A percentile compares a stretch with the other conserved stretches of the same genome.
phyloP scores from a whole-genome alignment of 129 eudicot species.

The Dittrichia graveolens region DNA sequence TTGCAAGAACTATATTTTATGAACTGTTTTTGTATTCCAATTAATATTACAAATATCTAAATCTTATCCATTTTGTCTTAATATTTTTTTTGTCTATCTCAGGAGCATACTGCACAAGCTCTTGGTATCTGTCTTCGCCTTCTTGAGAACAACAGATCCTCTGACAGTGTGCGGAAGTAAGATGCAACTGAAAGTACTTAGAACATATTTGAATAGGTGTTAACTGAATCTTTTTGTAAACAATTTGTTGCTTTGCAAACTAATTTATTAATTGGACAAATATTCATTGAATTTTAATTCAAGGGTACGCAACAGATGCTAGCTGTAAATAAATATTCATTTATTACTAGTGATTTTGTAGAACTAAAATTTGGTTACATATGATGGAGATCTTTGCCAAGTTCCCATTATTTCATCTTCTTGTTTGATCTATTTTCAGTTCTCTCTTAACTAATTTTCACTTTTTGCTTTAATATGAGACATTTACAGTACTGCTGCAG shows the following conservation, averaged over 20 bases:
- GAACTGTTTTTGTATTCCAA: not conserved
- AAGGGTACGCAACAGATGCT: not conserved
- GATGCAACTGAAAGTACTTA: constrained; percentile 34
- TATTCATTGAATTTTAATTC: constrained; percentile 6
- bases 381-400: not conserved
- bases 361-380: not conserved
- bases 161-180: constrained; percentile 97
- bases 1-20: not conserved
- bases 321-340: not conserved
- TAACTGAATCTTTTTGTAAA: not conserved
- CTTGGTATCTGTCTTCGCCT: constrained; percentile 97
- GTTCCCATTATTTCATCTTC: not conserved
- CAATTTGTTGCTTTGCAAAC: not conserved
- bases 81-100: constrained; percentile 28
- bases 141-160: constrained; percentile 88
- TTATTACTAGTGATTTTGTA: not conserved
- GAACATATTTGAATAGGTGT: constrained; percentile 7
- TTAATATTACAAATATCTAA: constrained; percentile 4
- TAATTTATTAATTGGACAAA: constrained; percentile 5
- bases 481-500: constrained; percentile 90
- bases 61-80: not conserved
- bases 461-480: constrained; percentile 3
- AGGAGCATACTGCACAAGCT: constrained; percentile 91
- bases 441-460: constrained; percentile 24
- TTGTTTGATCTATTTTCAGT: constrained; percentile 27